phyloP scores from a whole-genome alignment of 768 basidiomycete genomes.

The Mrakia frigida region DNA sequence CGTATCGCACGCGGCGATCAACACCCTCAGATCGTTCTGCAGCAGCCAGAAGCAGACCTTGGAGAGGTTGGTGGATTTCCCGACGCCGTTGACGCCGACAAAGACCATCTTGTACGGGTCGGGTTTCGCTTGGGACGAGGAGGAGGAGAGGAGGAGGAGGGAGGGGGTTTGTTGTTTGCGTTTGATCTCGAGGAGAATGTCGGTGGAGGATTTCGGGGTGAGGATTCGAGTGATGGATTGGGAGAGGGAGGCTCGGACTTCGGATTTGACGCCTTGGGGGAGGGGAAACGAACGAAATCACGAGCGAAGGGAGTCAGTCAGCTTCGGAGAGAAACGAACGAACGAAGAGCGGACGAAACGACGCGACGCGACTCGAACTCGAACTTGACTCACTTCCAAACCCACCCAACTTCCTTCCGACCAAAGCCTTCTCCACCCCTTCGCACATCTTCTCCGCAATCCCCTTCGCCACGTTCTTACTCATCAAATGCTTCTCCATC shows the following conservation, averaged over 20 bases:
- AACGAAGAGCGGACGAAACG: neutral
- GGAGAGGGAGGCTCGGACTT: conserved; percentile 76
- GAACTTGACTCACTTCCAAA: conserved; percentile 64
- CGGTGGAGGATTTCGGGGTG: conserved; percentile 96
- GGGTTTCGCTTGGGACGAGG: conserved; percentile 50
- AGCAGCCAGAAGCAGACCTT: conserved; percentile 99
- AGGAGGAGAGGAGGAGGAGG: conserved; percentile 51
- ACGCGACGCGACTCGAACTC: too few species aligned
- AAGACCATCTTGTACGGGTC: conserved; percentile 90
- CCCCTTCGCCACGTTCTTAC: conserved; percentile 95
- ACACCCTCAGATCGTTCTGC: conserved; percentile 84
- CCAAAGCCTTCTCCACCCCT: conserved; percentile 79
- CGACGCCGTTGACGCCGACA: conserved; percentile 97
- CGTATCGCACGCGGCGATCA: conserved; percentile 98
- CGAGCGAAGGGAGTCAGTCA: neutral
- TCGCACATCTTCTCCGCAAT: conserved; percentile 93
- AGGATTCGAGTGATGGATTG: conserved; percentile 85
- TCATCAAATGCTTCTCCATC: conserved; percentile 98
- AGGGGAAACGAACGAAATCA: too few species aligned
- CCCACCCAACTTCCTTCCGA: conserved; percentile 85
- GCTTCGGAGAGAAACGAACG: neutral
- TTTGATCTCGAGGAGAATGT: conserved; percentile 85
- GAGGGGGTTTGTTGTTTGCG: conserved; percentile 52
- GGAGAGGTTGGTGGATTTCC: conserved; percentile 94
- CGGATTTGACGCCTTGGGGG: conserved; percentile 66